Evolutionary conservation across 805 yeast genomes (phyloP).

Genomic region (Suhomyces vadensis): DNA sequence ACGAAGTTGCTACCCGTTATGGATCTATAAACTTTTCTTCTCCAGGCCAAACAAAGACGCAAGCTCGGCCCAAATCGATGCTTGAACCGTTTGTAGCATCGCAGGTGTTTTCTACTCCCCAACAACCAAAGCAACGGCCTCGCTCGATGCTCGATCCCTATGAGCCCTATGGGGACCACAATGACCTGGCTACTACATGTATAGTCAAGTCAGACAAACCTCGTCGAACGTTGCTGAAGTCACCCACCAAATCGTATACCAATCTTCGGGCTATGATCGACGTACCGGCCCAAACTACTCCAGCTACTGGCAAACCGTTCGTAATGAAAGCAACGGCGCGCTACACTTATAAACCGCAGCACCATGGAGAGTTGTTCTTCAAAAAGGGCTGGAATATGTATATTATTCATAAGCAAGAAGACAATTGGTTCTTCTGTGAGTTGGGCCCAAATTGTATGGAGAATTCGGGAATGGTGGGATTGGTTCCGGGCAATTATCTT

Average conservation of each 20-base stretch:
- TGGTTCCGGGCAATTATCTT: conserved; percentile 46
- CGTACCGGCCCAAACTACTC: conserved; percentile 24
- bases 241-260: conserved; percentile 36
- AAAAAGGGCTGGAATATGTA: conserved; percentile 44
- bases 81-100: conserved; percentile 8
- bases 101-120: background rate
- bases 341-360: conserved; percentile 42
- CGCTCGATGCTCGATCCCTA: conserved; percentile 15
- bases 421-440: conserved; percentile 47
- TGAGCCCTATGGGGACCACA: conserved; percentile 8
- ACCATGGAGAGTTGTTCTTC: conserved; percentile 42
- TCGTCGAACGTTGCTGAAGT: conserved; percentile 28
- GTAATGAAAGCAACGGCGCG: conserved; percentile 39
- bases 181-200: conserved; percentile 11
- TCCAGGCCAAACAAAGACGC: conserved; percentile 6
- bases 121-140: conserved; percentile 9
- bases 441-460: conserved; percentile 36
- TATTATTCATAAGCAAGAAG: conserved; percentile 44
- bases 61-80: conserved; percentile 6
- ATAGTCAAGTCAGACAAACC: conserved; percentile 13
- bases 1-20: conserved; percentile 40
- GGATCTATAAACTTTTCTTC: conserved; percentile 29
- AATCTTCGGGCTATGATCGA: conserved; percentile 32
- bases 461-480: conserved; percentile 36
- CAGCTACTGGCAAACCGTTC: conserved; percentile 30